A percentile compares a stretch with the other conserved stretches of the same genome.
phyloP scores from a whole-genome alignment of 805 yeast genomes.

The Sugiyamaella qingdaonensis region DNA sequence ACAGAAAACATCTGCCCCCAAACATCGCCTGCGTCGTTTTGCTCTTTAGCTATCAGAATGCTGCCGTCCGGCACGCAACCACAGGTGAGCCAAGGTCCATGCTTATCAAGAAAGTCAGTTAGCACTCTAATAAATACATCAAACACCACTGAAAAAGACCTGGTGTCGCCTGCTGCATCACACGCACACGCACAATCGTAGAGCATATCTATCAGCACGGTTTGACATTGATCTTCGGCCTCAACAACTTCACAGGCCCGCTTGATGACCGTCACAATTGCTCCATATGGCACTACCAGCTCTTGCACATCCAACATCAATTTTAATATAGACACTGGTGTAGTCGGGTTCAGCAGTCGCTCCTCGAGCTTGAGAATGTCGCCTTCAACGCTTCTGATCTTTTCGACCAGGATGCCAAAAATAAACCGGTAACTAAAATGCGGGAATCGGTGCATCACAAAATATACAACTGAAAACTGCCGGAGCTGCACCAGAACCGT shows the following conservation, averaged over 20 bases:
- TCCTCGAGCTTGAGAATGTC: slow-evolving; percentile 9
- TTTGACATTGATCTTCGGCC: neutral
- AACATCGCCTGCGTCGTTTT: neutral
- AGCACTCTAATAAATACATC: slow-evolving; percentile 3
- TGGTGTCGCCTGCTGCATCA: neutral
- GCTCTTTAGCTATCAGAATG: neutral
- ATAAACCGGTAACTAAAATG: slow-evolving; percentile 11
- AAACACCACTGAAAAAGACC: neutral
- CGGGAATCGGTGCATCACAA: slow-evolving; percentile 9
- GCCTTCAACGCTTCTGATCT: slow-evolving; percentile 3
- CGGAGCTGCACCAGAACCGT: slow-evolving; percentile 10
- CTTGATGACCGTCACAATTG: slow-evolving; percentile 6
- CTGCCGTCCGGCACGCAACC: neutral
- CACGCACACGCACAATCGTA: neutral
- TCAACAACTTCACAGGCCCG: neutral
- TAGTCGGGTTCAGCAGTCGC: neutral
- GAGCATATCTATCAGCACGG: slow-evolving; percentile 8
- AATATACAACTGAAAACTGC: slow-evolving; percentile 10
- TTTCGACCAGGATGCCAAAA: slow-evolving; percentile 12
- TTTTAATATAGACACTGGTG: slow-evolving; percentile 6
- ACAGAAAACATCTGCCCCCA: slow-evolving; percentile 5
- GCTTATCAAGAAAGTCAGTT: slow-evolving; percentile 3
- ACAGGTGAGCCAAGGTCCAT: slow-evolving; percentile 3
- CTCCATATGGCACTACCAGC: slow-evolving; percentile 8
- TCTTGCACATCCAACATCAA: neutral